A percentile compares a stretch with the other conserved stretches of the same genome.
These are phyloP conservation scores for Zanthoxylum bungeanum DNA, from an alignment of 345 rosid species.

Conservation along the genomic window DNA sequence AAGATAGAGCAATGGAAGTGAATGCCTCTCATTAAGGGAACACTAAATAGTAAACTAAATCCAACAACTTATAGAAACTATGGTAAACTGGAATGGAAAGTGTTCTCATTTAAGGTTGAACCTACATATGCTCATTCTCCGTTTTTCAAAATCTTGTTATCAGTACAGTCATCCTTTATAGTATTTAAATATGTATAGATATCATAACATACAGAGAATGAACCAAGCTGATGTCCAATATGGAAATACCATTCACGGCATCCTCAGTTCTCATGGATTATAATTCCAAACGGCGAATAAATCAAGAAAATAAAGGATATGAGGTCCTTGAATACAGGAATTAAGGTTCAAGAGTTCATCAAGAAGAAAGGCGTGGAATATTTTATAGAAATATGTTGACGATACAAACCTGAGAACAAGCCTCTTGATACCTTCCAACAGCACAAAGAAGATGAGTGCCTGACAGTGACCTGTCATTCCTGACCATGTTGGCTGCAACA, in stretches of 20 bases:
- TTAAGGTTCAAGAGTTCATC: not conserved
- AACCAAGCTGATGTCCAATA: not conserved
- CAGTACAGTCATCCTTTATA: not conserved
- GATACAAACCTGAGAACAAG: constrained; percentile 87
- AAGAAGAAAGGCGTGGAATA: not conserved
- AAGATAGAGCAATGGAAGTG: not conserved
- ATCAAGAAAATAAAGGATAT: not conserved
- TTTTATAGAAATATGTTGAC: not conserved
- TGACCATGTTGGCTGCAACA: constrained; percentile 97
- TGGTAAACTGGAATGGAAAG: not conserved
- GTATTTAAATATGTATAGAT: too few species aligned
- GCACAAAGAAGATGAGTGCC: constrained; percentile 97
- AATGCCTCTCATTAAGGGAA: not conserved
- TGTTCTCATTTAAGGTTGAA: not conserved
- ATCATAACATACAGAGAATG: not conserved
- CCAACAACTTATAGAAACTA: not conserved
- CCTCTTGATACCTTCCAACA: constrained; percentile 96
- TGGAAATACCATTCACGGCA: not conserved
- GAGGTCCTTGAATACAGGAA: not conserved
- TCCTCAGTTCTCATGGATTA: not conserved
- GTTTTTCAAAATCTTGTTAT: not conserved
- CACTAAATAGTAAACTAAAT: not conserved
- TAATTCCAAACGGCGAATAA: not conserved
- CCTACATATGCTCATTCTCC: not conserved
- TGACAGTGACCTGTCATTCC: constrained; percentile 80